Evolutionary conservation across 805 yeast species (phyloP).

Genomic region (Yarrowia osloensis): DNA sequence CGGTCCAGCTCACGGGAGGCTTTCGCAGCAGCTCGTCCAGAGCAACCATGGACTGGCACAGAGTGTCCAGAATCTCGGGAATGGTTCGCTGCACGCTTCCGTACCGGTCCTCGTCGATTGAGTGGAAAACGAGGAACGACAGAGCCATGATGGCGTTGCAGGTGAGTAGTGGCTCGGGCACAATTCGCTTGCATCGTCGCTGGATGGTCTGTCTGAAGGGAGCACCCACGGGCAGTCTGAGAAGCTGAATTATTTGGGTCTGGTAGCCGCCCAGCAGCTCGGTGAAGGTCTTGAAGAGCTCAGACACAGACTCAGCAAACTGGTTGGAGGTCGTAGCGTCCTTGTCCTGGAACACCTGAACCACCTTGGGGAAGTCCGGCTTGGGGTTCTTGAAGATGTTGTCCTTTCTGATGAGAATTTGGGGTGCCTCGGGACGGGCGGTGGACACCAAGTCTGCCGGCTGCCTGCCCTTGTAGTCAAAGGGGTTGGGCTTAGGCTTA

Average conservation of each 20-base stretch:
- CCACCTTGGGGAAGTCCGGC: constrained; percentile 5
- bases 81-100: constrained; percentile 49
- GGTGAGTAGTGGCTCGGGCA: constrained; percentile 40
- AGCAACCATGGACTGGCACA: constrained; percentile 37
- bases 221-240: constrained; percentile 39
- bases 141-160: constrained; percentile 41
- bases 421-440: constrained; percentile 15
- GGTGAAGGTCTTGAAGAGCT: background rate
- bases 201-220: constrained; percentile 43
- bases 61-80: constrained; percentile 39
- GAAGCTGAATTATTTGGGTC: constrained; percentile 32
- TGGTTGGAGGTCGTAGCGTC: constrained; percentile 10
- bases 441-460: constrained; percentile 1
- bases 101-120: constrained; percentile 44
- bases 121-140: constrained; percentile 40
- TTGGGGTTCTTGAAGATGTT: constrained; percentile 23
- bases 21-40: constrained; percentile 36
- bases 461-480: constrained; percentile 19
- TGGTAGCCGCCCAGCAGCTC: constrained; percentile 29
- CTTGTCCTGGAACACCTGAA: constrained; percentile 23
- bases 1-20: constrained; percentile 44
- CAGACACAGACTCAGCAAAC: background rate
- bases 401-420: constrained; percentile 3
- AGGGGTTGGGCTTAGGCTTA: constrained; percentile 22
- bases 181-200: constrained; percentile 36